Base-by-base conservation (phyloP, 225 moss, liverwort and hornwort species). In the Thuidium tamariscinum region DNA sequence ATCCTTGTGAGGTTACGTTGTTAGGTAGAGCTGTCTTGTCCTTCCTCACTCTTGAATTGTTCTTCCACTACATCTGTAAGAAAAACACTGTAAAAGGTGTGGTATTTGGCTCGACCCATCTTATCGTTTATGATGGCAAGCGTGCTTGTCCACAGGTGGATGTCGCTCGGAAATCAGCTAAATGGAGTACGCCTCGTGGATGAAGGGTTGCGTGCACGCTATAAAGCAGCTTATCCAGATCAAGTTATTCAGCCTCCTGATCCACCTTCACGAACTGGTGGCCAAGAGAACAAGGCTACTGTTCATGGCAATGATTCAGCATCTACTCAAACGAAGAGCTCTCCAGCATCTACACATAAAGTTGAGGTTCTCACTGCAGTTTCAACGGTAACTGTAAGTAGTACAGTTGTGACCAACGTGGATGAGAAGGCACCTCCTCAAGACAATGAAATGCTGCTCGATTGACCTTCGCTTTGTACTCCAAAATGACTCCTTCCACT, bases 171-270 rank as follows among this genome's bases (percentile, higher is more conserved):
- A 62, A 99, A 99, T 84, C 99, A 99, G 89, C 89, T 99, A 82
- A 94, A 93, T 76, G 99, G 99, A 85, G 99, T 99, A 39, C 97
- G 99, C 81, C 95, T 99, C 46, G 99, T 99, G 25, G 99, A 99
- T 82, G 99, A 97, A 91, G 96, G 95, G 42, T 90, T 99, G 86
- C 95, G 99, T 82, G 90, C 93, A 86, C 95, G 99, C 20, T 99
- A 95, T 81, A 97, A 96, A 92, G 89, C 92, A 86, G 97, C 97
- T 54, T 99, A 96, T 88, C 97, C 99, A 52, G 99, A 96, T 42
- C 93, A 89, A 84, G 97, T 95, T 76, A 91, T 99, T 71, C 97
- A 99, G 59, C 99, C 99, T 77, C 84, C 94, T 46, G 96, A 99
- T 73, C 96, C 97, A 54, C 94, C 94, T 54, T 79, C 93, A 67